A percentile compares a stretch with the other conserved stretches of the same genome.
Conservation (phyloP, 140 eudicot species). For the Erigeron philadelphicus region DNA sequence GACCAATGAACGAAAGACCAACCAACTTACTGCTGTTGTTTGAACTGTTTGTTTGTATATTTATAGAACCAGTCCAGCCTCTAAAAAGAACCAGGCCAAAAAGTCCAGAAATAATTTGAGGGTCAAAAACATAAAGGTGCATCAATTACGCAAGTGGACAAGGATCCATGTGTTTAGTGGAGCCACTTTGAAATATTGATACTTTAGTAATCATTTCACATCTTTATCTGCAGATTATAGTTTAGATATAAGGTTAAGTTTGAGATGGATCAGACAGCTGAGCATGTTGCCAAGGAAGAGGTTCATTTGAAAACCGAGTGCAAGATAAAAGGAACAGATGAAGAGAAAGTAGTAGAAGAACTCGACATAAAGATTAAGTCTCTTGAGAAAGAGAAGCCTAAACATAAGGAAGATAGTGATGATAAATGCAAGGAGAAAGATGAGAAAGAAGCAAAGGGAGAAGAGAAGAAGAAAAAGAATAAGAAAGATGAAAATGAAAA, state of each 20-base stretch:
- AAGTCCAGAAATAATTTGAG: too few relatives aligned
- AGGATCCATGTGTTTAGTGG: too few relatives aligned
- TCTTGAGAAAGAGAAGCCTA: slow-evolving; percentile 43
- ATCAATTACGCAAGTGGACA: too few relatives aligned
- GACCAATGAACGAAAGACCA: too few relatives aligned
- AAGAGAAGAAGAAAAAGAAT: slow-evolving; percentile 25
- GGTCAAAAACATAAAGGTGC: too few relatives aligned
- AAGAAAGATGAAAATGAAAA: slow-evolving; percentile 24
- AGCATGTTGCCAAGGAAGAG: slow-evolving; percentile 42
- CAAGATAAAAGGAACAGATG: slow-evolving; percentile 38
- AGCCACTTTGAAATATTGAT: neutral
- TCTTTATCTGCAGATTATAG: slow-evolving; percentile 16
- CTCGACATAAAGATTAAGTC: slow-evolving; percentile 42
- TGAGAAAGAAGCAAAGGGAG: slow-evolving; percentile 26
- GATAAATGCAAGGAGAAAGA: slow-evolving; percentile 29
- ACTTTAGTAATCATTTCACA: neutral
- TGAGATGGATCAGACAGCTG: slow-evolving; percentile 39
- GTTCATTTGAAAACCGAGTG: slow-evolving; percentile 36
- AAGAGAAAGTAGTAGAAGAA: slow-evolving; percentile 40
- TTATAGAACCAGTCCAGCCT: too few relatives aligned
- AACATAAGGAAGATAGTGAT: slow-evolving; percentile 37
- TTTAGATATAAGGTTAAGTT: slow-evolving; percentile 20
- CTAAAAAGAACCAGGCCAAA: too few relatives aligned
- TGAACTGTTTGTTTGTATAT: too few relatives aligned
- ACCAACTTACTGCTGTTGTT: too few relatives aligned